Evolutionary conservation across 768 basidiomycete species (phyloP).

Genomic region (Serendipita sp.): DNA sequence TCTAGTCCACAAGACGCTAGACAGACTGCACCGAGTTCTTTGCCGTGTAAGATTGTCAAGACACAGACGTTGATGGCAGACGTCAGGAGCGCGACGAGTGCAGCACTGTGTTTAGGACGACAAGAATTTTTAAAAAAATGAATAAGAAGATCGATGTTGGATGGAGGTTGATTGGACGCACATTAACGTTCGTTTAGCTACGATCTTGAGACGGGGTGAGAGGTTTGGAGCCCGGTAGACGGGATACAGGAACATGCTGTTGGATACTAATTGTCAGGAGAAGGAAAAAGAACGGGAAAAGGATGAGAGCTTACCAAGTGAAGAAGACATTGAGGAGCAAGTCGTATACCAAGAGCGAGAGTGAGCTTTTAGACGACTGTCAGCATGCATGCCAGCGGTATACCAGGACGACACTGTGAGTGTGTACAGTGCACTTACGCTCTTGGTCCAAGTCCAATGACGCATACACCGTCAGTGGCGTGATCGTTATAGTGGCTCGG

Average conservation of each 20-base stretch:
- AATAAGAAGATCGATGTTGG: too few relatives aligned
- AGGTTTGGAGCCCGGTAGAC: conserved; percentile 22
- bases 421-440: conserved; percentile 15
- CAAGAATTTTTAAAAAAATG: too few relatives aligned
- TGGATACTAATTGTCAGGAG: not conserved
- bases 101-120: conserved; percentile 20
- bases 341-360: conserved; percentile 32
- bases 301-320: conserved; percentile 1
- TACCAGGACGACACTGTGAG: too few relatives aligned
- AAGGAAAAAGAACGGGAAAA: not conserved
- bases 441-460: conserved; percentile 30
- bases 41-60: conserved; percentile 30
- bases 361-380: conserved; percentile 16
- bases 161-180: conserved; percentile 13
- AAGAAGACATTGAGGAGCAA: conserved; percentile 22
- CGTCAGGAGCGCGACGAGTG: conserved; percentile 30
- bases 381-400: too few relatives aligned
- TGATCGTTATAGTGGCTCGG: not conserved
- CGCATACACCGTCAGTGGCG: conserved; percentile 23
- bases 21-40: conserved; percentile 34
- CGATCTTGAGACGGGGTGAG: conserved; percentile 20
- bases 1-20: conserved; percentile 23
- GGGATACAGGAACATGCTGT: conserved; percentile 30
- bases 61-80: conserved; percentile 31
- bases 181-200: conserved; percentile 30